Evolutionary conservation across 495 filamentous ascomycete species (phyloP).

Genomic region (Talaromyces nanjingensis): DNA sequence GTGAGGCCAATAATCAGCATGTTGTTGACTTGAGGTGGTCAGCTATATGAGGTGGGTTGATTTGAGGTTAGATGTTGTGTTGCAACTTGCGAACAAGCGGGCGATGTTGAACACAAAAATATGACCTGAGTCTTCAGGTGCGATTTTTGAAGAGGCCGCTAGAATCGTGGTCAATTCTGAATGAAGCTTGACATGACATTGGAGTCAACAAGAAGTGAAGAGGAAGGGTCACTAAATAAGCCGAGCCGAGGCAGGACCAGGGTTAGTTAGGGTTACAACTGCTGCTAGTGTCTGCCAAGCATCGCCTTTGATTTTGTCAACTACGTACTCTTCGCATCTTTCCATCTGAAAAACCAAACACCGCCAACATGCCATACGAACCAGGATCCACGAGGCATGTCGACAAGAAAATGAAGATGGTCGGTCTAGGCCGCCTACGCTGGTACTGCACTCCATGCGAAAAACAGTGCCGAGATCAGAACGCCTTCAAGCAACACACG

Average conservation of each 20-base stretch:
- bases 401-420: no score
- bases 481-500: no score
- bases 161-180: not conserved
- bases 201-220: not conserved
- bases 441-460: no score
- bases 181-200: not conserved
- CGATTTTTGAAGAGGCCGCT: not conserved
- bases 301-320: not conserved
- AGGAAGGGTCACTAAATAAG: not conserved
- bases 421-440: no score
- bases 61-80: not conserved
- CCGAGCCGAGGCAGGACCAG: not conserved
- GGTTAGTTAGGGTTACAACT: not conserved
- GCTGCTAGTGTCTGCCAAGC: no score
- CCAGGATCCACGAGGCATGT: no score
- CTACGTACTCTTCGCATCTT: not conserved
- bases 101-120: not conserved
- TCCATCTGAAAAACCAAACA: no score
- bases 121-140: not conserved
- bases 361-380: no score
- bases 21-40: slow-evolving; percentile 5
- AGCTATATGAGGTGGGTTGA: not conserved
- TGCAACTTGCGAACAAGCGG: not conserved
- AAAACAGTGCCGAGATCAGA: no score
- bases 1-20: slow-evolving; percentile 98